Evolutionary conservation across 2,329 filamentous ascomycete species (phyloP).

Genomic region (Xylariaceae sp.): DNA sequence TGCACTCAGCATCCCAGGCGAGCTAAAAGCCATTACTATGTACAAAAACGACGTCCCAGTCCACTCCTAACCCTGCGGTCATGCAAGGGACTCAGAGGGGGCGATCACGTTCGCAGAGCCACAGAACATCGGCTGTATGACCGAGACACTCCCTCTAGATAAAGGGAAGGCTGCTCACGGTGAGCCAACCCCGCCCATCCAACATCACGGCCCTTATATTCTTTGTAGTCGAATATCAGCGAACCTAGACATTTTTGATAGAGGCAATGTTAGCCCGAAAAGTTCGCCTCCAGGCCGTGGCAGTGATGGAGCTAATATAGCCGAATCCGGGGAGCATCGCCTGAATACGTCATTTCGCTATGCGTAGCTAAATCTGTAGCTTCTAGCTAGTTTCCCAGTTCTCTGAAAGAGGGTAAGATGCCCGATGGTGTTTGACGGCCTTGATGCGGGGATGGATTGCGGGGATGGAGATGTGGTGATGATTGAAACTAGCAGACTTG

Average conservation of each 20-base stretch:
- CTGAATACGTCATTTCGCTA: no score
- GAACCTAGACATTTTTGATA: not conserved
- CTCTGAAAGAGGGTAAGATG: no score
- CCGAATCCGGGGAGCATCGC: no score
- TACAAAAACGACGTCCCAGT: conserved; percentile 17
- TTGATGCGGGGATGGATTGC: no score
- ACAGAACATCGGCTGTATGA: conserved; percentile 14
- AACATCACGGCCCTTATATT: not conserved
- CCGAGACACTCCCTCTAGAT: conserved; percentile 20
- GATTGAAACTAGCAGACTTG: no score
- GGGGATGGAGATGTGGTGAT: no score
- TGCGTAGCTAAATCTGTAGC: no score
- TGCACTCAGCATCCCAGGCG: not conserved
- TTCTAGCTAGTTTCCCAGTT: no score
- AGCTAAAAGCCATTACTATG: not conserved
- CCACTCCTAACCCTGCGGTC: conserved; percentile 21
- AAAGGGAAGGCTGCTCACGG: conserved; percentile 20
- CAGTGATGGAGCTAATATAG: conserved; percentile 6
- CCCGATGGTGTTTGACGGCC: no score
- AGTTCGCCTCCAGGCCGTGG: conserved; percentile 17
- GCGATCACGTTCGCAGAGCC: conserved; percentile 19
- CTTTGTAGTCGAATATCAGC: not conserved
- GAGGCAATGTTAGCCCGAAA: conserved; percentile 18
- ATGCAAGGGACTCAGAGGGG: conserved; percentile 16
- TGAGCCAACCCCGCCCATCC: conserved; percentile 5